Evolutionary conservation across 1,284 basidiomycete species (phyloP).

Genomic region (Irpex rosettiformis): DNA sequence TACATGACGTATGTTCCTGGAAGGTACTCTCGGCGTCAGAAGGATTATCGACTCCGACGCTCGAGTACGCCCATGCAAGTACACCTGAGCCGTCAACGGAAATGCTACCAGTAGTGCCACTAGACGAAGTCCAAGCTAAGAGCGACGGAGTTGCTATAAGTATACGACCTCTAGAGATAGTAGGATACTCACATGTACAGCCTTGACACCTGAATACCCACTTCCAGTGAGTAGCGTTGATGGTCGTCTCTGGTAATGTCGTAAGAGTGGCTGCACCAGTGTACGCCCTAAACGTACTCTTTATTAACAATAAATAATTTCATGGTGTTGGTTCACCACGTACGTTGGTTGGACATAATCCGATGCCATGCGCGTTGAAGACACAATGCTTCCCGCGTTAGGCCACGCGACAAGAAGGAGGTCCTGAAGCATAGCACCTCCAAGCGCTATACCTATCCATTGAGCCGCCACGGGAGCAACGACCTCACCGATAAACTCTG

Average conservation of each 20-base stretch:
- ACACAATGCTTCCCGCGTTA: conserved; percentile 47
- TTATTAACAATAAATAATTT: background rate
- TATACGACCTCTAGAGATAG: background rate
- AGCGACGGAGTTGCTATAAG: no score
- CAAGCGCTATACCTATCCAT: conserved; percentile 54
- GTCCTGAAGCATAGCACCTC: conserved; percentile 51
- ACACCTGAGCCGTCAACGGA: conserved; percentile 38
- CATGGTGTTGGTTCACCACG: conserved; percentile 24
- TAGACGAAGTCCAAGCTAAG: conserved; percentile 21
- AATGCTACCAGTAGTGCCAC: conserved; percentile 31
- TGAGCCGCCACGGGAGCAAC: conserved; percentile 48
- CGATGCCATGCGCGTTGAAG: conserved; percentile 50
- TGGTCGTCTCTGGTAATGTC: conserved; percentile 25
- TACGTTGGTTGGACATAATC: conserved; percentile 45
- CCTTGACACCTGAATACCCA: conserved; percentile 34
- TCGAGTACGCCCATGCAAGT: conserved; percentile 51
- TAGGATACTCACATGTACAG: conserved; percentile 27
- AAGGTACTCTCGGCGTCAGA: conserved; percentile 37
- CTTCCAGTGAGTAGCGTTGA: conserved; percentile 34
- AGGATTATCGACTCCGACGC: conserved; percentile 32
- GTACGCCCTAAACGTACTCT: conserved; percentile 20
- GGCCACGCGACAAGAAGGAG: conserved; percentile 59
- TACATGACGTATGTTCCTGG: conserved; percentile 44
- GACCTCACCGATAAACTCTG: conserved; percentile 61
- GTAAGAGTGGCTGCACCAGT: conserved; percentile 26